Conservation (phyloP, 2,329 filamentous ascomycete species). For the Cryphonectria naterciae region DNA sequence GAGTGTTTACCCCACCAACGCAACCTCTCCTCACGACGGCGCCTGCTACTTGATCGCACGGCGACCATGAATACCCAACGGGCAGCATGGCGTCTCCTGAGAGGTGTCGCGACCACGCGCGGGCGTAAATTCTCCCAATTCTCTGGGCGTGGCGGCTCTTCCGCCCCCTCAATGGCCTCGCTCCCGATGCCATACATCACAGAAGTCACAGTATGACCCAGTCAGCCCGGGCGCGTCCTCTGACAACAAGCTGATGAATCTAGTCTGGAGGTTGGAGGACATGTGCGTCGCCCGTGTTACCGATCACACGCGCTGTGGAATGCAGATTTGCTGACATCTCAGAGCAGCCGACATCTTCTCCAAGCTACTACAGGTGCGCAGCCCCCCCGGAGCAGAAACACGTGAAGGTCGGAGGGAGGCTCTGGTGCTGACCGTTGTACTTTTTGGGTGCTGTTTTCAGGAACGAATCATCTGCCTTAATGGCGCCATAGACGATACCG, state of each 20-base stretch:
- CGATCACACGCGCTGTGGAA: not conserved
- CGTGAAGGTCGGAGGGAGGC: slow-evolving; percentile 33
- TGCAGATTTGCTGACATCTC: slow-evolving; percentile 34
- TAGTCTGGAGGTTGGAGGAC: slow-evolving; percentile 78
- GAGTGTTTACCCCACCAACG: not conserved
- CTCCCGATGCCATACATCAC: slow-evolving; percentile 66
- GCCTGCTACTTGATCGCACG: slow-evolving; percentile 1
- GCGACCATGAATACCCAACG: slow-evolving; percentile 43
- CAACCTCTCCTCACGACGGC: slow-evolving; percentile 10
- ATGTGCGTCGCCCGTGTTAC: slow-evolving; percentile 56
- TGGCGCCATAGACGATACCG: slow-evolving; percentile 84
- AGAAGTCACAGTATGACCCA: slow-evolving; percentile 52
- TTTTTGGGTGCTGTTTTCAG: slow-evolving; percentile 42
- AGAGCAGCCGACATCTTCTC: slow-evolving; percentile 78
- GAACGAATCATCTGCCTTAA: slow-evolving; percentile 96
- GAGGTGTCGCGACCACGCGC: slow-evolving; percentile 40
- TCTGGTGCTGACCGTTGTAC: slow-evolving; percentile 25
- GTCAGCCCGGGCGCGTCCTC: slow-evolving; percentile 3
- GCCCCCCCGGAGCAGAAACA: slow-evolving; percentile 29
- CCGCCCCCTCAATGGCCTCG: slow-evolving; percentile 37
- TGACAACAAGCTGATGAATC: slow-evolving; percentile 37
- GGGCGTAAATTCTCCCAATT: slow-evolving; percentile 50
- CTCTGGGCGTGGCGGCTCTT: slow-evolving; percentile 38
- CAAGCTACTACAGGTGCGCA: slow-evolving; percentile 70
- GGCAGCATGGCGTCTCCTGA: slow-evolving; percentile 41